These are phyloP conservation scores for Rhodotorula glutinis DNA, from an alignment of 1,284 basidiomycete species.

Conservation along the genomic window DNA sequence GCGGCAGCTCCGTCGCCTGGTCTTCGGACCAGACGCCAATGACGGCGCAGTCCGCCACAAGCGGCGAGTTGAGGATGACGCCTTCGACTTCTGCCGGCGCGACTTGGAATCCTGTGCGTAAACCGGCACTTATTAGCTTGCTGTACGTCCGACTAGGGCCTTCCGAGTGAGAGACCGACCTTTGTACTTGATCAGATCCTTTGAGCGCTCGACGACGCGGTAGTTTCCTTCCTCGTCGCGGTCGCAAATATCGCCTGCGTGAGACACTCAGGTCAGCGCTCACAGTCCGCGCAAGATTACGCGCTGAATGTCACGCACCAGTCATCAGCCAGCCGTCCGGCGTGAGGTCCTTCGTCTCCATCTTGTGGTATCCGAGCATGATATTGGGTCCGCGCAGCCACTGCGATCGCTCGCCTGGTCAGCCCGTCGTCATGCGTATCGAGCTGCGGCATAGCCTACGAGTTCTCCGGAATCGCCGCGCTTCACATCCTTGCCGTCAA, in stretches of 20 bases:
- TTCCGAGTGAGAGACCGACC: constrained; percentile 6
- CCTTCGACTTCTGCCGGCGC: constrained; percentile 36
- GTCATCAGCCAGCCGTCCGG: constrained; percentile 36
- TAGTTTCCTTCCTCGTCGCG: constrained; percentile 21
- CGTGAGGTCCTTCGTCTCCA: constrained; percentile 29
- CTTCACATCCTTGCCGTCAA: constrained; percentile 29
- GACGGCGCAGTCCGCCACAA: constrained; percentile 35
- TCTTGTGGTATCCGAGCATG: constrained; percentile 22
- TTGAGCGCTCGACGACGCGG: constrained; percentile 28
- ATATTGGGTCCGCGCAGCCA: constrained; percentile 10
- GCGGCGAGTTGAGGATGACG: constrained; percentile 26
- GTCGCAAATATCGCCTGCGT: constrained; percentile 29
- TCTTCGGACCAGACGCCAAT: constrained; percentile 38
- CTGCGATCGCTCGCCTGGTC: background rate
- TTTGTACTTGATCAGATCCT: constrained; percentile 38
- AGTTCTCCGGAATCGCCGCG: constrained; percentile 35
- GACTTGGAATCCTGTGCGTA: constrained; percentile 29
- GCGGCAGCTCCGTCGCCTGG: constrained; percentile 35
- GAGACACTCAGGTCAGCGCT: background rate
- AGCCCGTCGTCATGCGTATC: too few species aligned
- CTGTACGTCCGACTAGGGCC: background rate
- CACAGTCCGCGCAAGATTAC: background rate
- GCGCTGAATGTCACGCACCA: constrained; percentile 2
- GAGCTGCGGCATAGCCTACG: background rate
- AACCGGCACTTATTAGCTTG: background rate